Conservation (phyloP, 345 rosid genomes). For the Cardamine occulta region DNA sequence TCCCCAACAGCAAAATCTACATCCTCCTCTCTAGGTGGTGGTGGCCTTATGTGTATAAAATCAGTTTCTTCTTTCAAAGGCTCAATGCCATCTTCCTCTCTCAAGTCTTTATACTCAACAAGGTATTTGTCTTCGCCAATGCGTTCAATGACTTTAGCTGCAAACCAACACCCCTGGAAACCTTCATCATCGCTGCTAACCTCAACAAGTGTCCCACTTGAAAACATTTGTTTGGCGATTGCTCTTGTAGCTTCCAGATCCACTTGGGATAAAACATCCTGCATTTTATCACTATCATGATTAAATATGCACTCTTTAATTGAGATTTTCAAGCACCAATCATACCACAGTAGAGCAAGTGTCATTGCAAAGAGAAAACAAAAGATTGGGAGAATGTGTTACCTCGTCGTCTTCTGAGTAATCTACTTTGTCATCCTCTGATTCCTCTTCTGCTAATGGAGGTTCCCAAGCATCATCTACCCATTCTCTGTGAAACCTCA, state of each 20-base stretch:
- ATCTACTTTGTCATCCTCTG: slow-evolving; percentile 28
- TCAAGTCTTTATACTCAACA: slow-evolving; percentile 55
- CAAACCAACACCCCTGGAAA: slow-evolving; percentile 70
- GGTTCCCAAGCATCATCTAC: slow-evolving; percentile 66
- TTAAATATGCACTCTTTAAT: background rate
- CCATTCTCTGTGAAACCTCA: slow-evolving; percentile 83
- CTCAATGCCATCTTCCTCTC: slow-evolving; percentile 53
- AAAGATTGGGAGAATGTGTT: background rate
- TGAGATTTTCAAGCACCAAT: slow-evolving; percentile 4
- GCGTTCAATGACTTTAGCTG: slow-evolving; percentile 50
- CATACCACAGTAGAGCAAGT: slow-evolving; percentile 1
- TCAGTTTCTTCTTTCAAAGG: slow-evolving; percentile 56
- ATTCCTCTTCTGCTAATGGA: slow-evolving; percentile 43
- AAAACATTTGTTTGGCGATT: slow-evolving; percentile 32
- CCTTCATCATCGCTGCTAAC: slow-evolving; percentile 72
- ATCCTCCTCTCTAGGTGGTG: slow-evolving; percentile 44
- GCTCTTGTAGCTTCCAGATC: slow-evolving; percentile 29
- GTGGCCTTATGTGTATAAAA: slow-evolving; percentile 54
- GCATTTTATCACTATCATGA: slow-evolving; percentile 8
- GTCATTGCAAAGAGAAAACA: slow-evolving; percentile 2
- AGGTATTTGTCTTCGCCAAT: slow-evolving; percentile 46
- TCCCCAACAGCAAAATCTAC: slow-evolving; percentile 48
- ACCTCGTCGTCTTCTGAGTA: slow-evolving; percentile 40
- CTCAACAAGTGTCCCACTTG: slow-evolving; percentile 50
- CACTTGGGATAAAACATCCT: slow-evolving; percentile 28